A percentile compares a stretch with the other conserved stretches of the same genome.
Evolutionary conservation across 176 grass and related monocot genomes (phyloP).

Genomic region (Zoysia japonica): DNA sequence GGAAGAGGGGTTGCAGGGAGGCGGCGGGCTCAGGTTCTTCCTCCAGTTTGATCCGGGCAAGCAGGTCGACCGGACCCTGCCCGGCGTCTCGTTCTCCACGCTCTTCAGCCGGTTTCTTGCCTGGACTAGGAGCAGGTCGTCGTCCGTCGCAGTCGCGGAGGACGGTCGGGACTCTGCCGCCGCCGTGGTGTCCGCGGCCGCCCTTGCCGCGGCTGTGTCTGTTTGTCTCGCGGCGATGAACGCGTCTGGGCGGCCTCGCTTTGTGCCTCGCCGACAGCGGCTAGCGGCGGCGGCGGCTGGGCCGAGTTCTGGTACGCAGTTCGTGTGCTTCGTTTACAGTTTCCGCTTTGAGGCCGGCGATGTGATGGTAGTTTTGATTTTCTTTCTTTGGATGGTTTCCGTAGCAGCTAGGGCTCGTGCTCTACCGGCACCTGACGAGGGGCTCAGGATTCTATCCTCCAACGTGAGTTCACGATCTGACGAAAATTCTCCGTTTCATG

Average conservation of each 20-base stretch:
- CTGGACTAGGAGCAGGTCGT: slow-evolving; percentile 3
- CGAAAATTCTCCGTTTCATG: not conserved
- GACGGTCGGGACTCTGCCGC: not conserved
- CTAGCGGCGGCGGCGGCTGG: not conserved
- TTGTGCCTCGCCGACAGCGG: not conserved
- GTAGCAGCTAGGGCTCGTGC: not conserved
- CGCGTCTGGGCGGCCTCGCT: not conserved
- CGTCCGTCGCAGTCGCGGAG: not conserved
- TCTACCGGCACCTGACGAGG: slow-evolving; percentile 17
- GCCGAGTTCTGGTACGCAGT: slow-evolving; percentile 27
- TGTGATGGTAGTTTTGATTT: too few species aligned
- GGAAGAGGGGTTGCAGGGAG: not conserved
- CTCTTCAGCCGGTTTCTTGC: slow-evolving; percentile 37
- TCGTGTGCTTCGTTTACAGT: not conserved
- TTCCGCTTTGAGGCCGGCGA: too few species aligned
- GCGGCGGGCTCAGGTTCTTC: slow-evolving; percentile 31
- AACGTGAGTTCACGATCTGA: slow-evolving; percentile 32
- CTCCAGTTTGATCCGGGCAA: slow-evolving; percentile 39
- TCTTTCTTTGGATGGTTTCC: too few species aligned
- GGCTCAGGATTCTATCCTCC: slow-evolving; percentile 44
- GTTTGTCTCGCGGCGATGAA: slow-evolving; percentile 10
- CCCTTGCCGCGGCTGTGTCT: not conserved
- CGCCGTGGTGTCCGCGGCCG: slow-evolving; percentile 4
- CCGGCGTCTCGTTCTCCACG: not conserved
- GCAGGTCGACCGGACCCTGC: not conserved